Base-by-base conservation (phyloP, 2,329 filamentous ascomycete genomes). In the Zymoseptoria tritici region DNA sequence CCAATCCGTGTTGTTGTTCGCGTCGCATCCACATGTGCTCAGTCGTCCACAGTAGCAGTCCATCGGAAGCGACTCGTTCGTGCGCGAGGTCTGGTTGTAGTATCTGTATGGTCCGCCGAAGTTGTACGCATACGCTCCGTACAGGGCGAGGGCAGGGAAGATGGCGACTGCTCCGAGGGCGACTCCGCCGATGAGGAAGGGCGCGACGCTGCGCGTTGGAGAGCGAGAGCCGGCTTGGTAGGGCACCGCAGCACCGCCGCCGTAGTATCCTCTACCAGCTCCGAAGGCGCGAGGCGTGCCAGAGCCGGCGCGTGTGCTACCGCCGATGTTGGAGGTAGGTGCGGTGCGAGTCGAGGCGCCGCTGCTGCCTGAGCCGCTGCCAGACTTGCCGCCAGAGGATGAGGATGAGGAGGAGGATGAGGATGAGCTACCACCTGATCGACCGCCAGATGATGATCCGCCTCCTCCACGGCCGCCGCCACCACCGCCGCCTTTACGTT, bases 121-220 rank as follows among this genome's bases (percentile, higher is more conserved):
- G 53, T 77, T 72, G 68, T 87, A 86, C 2, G 82, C 76, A 71
- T 87, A 87, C 1, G 83, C 82, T 63, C 82, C 81, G 67, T 83
- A 83, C 8, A 85, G 76, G 85, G 86, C 90, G 46, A 83, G 61
- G 3, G 84, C 86, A 0, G 85, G 83, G 80, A 87, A 86, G 72
- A 87, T 81, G 29, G 69, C 69, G 21, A 78, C 73, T 9, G 75
- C 72, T 8, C 57, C 57, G 20, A 78, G 74, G 7, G 65, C 68
- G 3, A 77, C 79, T 3, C 80, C 69, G 2, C 87, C 74, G 21
- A 84, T 72, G 54, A 85, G 72, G 16, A 84, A 79, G 0, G 77
- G 74, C 26, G 84, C 72, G 46, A 88, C 80, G 3, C 81, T 79
- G 3, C 78, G 72, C 1, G 36, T 46, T 0, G 78, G 80, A 1